Conservation (phyloP, 495 filamentous ascomycete genomes). For the Aspergillus ostianus region DNA sequence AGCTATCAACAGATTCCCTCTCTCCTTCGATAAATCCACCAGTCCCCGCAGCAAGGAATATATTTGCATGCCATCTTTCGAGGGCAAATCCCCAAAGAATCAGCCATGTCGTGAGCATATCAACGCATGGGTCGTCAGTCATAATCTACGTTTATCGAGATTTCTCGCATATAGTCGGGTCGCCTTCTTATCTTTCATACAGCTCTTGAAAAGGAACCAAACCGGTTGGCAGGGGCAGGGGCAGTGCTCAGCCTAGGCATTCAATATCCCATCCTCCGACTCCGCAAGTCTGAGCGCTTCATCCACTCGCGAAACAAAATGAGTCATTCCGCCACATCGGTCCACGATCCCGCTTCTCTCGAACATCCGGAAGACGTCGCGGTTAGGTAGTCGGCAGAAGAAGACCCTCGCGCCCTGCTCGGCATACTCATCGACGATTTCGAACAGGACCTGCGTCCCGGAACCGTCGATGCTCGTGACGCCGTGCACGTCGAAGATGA, state of each 20-base stretch:
- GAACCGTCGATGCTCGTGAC: slow-evolving; percentile 91
- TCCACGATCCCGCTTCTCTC: slow-evolving; percentile 80
- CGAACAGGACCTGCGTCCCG: slow-evolving; percentile 83
- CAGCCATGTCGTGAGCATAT: neutral
- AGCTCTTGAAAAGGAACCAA: neutral
- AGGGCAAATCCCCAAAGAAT: neutral
- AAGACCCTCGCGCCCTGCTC: slow-evolving; percentile 75
- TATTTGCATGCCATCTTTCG: neutral
- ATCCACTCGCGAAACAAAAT: slow-evolving; percentile 81
- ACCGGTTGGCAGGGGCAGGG: neutral
- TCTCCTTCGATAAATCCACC: neutral
- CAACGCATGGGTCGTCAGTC: neutral
- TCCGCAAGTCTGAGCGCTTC: slow-evolving; percentile 81
- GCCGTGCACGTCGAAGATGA: slow-evolving; percentile 96
- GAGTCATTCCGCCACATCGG: slow-evolving; percentile 64
- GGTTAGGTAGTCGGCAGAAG: slow-evolving; percentile 76
- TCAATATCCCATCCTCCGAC: slow-evolving; percentile 45
- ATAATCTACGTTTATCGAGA: neutral
- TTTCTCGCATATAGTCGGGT: neutral
- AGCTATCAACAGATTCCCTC: neutral
- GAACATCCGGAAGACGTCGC: slow-evolving; percentile 70
- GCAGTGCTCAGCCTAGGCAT: slow-evolving; percentile 12
- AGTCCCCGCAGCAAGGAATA: neutral
- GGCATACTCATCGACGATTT: slow-evolving; percentile 80
- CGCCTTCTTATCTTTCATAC: neutral